Base-by-base conservation (phyloP, 2,329 filamentous ascomycete genomes). In the Thielaviopsis musarum region DNA sequence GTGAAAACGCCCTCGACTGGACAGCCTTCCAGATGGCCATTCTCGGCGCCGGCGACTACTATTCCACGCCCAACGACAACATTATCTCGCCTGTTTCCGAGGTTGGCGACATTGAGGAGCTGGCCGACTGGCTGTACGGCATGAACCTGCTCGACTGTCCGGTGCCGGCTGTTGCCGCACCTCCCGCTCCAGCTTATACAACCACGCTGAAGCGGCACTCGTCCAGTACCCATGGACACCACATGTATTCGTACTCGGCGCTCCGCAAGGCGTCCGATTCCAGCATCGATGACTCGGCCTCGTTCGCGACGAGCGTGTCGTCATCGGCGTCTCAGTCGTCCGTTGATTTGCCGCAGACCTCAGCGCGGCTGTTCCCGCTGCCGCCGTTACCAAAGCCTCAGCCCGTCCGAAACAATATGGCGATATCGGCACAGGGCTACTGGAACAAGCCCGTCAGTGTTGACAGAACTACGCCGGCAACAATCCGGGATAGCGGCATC, bases 1-100 rank as follows among this genome's bases (percentile, higher is more conserved):
- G 54, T 17, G 63, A 64, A 21, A 59, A 77, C 54, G 75, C 72
- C 9, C 68, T 83, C 3, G 80, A 84, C 70, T 83, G 80, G 80
- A 81, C 77, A 5, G 80, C 80, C 3, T 84, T 83, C 66, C 81
- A 84, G 68, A 82, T 83, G 75, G 80, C 81, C 17, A 82, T 83
- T 56, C 69, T 79, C 0, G 80, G 80, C 51, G 78, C 77, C 5
- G 76, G 77, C 1, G 77, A 76, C 30, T 78, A 80, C 63, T 71
- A 78, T 52, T 71, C 74, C 70, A 19, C 77, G 77, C 56, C 71
- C 54, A 57, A 45, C 17, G 55, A 56, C 22, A 72, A 74, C 64
- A 72, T 69, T 53, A 68, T 52, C 13, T 58, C 72, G 13, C 70
- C 68, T 5, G 68, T 65, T 12, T 65, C 64, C 10, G 71, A 76